These are phyloP conservation scores for Zygosaccharomyces lentus DNA, from an alignment of 805 yeast species.

Conservation along the genomic window DNA sequence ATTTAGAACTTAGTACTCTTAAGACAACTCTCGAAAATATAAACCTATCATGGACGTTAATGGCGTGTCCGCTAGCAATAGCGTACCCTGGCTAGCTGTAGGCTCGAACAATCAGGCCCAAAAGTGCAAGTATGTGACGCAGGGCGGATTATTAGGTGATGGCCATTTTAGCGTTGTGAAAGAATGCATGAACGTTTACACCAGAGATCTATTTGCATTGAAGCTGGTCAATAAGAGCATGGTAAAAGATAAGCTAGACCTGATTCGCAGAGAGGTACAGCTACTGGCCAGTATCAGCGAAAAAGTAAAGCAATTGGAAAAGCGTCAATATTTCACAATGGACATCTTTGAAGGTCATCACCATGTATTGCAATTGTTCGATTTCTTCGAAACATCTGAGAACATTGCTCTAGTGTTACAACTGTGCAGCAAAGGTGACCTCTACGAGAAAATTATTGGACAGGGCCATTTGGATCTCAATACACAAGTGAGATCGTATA, in stretches of 20 bases:
- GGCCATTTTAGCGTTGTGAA: constrained; percentile 50
- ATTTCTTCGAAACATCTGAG: constrained; percentile 64
- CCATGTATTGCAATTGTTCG: constrained; percentile 58
- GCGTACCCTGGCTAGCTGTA: constrained; percentile 16
- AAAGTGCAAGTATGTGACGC: constrained; percentile 32
- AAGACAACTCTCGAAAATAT: not conserved
- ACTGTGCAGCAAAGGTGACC: constrained; percentile 63
- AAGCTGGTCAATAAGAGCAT: constrained; percentile 36
- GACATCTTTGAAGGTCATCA: constrained; percentile 35
- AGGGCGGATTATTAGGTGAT: constrained; percentile 36
- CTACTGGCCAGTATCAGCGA: constrained; percentile 38
- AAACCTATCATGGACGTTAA: not conserved
- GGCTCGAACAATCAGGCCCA: constrained; percentile 11
- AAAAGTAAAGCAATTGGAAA: constrained; percentile 32
- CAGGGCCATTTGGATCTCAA: constrained; percentile 44
- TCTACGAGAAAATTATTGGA: constrained; percentile 54
- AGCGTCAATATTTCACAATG: constrained; percentile 28
- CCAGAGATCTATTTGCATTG: constrained; percentile 46
- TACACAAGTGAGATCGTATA: constrained; percentile 46
- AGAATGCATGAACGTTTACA: constrained; percentile 43
- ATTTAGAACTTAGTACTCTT: not conserved
- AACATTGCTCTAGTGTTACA: constrained; percentile 57
- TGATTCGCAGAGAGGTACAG: constrained; percentile 57
- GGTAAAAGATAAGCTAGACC: constrained; percentile 29
- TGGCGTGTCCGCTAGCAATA: not conserved